Evolutionary conservation across 2,329 filamentous ascomycete species (phyloP).

Genomic region (Calonectria pseudoturangicola): DNA sequence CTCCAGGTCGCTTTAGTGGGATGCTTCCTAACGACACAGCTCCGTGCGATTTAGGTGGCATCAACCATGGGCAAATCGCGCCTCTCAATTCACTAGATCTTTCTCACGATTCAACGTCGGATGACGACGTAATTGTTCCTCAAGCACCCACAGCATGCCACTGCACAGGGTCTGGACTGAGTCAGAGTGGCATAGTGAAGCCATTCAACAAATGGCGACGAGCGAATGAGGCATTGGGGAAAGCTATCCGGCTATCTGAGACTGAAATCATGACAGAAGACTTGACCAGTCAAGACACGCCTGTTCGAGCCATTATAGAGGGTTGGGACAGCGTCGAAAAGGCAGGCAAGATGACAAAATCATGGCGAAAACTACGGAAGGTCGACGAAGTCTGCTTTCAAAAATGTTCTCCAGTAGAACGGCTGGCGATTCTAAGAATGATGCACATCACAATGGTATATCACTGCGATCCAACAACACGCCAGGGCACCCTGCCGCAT

Average conservation of each 20-base stretch:
- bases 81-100: neutral
- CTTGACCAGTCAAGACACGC: constrained; percentile 50
- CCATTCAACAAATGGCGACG: constrained; percentile 50
- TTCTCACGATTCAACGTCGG: neutral
- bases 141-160: constrained; percentile 6
- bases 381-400: constrained; percentile 53
- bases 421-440: constrained; percentile 51
- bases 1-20: neutral
- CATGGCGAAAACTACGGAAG: constrained; percentile 54
- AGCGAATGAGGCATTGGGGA: constrained; percentile 50
- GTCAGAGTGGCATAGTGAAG: neutral
- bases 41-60: neutral
- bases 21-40: neutral
- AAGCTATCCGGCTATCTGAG: constrained; percentile 36
- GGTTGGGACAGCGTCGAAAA: constrained; percentile 56
- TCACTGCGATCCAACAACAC: constrained; percentile 52
- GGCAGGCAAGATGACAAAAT: constrained; percentile 50
- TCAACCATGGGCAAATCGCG: neutral
- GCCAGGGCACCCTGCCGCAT: constrained; percentile 47
- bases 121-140: constrained; percentile 30
- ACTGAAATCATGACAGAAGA: constrained; percentile 47
- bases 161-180: constrained; percentile 1
- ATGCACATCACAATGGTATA: constrained; percentile 54
- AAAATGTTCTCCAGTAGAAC: constrained; percentile 45
- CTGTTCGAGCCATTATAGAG: constrained; percentile 52